phyloP scores from a whole-genome alignment of 176 grass and related monocot species.

The Oryza coarctata region DNA sequence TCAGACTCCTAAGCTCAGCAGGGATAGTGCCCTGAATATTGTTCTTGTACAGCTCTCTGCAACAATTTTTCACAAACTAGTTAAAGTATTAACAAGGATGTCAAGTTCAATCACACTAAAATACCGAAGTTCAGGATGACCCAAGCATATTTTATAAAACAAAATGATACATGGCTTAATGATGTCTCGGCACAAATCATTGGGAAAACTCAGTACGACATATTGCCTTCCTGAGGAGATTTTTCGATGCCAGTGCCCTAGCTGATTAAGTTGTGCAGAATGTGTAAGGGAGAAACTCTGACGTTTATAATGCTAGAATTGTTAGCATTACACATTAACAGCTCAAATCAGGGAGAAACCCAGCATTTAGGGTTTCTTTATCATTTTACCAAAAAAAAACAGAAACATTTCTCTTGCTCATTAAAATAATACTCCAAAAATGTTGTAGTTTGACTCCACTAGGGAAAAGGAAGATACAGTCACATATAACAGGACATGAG shows the following conservation, averaged over 20 bases:
- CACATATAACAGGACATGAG: not conserved
- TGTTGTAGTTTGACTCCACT: not conserved
- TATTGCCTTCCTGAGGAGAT: not conserved
- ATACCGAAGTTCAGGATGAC: not conserved
- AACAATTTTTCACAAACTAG: not conserved
- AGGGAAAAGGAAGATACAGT: not conserved
- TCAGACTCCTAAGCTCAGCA: conserved; percentile 60
- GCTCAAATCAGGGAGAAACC: not conserved
- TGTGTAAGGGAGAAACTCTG: not conserved
- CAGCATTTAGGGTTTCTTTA: not conserved
- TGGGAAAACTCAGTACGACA: not conserved
- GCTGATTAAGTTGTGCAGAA: not conserved
- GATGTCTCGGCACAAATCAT: not conserved
- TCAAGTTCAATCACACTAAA: not conserved
- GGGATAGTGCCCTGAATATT: conserved; percentile 71
- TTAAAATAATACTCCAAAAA: not conserved
- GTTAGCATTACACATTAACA: not conserved
- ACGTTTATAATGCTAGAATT: not conserved
- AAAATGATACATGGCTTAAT: not conserved
- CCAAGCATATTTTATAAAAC: not conserved
- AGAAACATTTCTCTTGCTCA: not conserved
- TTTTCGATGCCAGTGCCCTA: not conserved
- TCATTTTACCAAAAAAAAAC: not conserved
- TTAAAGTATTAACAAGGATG: conserved; percentile 6
- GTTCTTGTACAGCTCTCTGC: conserved; percentile 83